phyloP scores from a whole-genome alignment of 495 filamentous ascomycete genomes.

The Xylaria castorea region DNA sequence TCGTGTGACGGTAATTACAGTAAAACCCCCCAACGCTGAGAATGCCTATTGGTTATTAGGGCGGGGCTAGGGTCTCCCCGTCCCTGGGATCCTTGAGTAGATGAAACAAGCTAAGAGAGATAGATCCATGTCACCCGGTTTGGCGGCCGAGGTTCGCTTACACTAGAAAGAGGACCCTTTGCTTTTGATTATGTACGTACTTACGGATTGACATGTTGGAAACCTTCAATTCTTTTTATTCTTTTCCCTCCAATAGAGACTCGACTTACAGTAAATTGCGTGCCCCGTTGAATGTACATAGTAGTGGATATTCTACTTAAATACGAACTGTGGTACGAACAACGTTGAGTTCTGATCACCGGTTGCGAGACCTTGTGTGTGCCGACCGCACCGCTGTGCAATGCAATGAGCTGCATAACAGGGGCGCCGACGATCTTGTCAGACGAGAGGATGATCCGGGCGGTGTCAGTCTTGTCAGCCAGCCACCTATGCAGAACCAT shows the following conservation, averaged over 20 bases:
- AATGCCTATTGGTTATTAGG: constrained; percentile 6
- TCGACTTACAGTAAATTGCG: not conserved
- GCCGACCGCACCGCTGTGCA: not conserved
- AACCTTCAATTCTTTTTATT: not conserved
- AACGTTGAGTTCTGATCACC: not conserved
- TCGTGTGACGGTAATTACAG: not conserved
- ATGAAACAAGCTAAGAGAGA: constrained; percentile 28
- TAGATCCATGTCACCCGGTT: constrained; percentile 4
- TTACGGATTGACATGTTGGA: not conserved
- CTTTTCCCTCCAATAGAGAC: not conserved
- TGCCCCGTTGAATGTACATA: not conserved
- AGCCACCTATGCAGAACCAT: constrained; percentile 8
- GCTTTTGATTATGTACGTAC: constrained; percentile 19
- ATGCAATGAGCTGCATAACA: constrained; percentile 6
- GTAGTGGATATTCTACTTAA: not conserved
- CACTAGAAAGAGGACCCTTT: constrained; percentile 4
- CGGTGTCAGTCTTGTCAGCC: constrained; percentile 22
- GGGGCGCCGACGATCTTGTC: constrained; percentile 38
- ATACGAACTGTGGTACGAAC: not conserved
- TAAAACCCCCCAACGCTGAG: not conserved
- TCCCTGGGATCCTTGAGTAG: not conserved
- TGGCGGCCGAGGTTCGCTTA: constrained; percentile 10
- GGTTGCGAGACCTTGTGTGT: not conserved
- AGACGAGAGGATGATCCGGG: constrained; percentile 23
- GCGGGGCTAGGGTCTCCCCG: constrained; percentile 16